A percentile compares a stretch with the other conserved stretches of the same genome.
These are phyloP conservation scores for Speleostelium caveatum DNA, from an alignment of 78 protist genomes.

Conservation along the genomic window DNA sequence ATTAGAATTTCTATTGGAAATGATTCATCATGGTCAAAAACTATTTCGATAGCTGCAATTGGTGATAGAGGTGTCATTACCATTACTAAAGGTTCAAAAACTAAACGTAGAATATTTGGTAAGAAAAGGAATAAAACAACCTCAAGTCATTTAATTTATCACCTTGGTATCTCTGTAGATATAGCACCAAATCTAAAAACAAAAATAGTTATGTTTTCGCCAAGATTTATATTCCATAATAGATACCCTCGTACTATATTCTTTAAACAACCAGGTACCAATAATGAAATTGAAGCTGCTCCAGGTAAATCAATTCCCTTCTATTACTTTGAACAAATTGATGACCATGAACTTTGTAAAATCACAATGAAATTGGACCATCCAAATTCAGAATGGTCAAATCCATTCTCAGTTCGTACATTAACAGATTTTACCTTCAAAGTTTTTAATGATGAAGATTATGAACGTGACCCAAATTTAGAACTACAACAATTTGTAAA, in stretches of 20 bases:
- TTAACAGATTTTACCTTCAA: slow-evolving; percentile 32
- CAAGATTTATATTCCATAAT: slow-evolving; percentile 45
- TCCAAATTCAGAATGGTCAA: slow-evolving; percentile 25
- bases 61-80: slow-evolving; percentile 37
- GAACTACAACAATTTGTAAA: slow-evolving; percentile 1
- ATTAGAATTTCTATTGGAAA: slow-evolving; percentile 32
- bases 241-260: slow-evolving; percentile 5
- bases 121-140: background rate
- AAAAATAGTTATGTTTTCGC: slow-evolving; percentile 37
- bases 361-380: slow-evolving; percentile 19
- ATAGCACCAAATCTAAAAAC: slow-evolving; percentile 57
- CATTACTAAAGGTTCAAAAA: background rate
- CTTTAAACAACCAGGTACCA: slow-evolving; percentile 19
- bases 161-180: slow-evolving; percentile 37
- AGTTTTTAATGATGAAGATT: background rate
- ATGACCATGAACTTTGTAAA: background rate
- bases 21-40: slow-evolving; percentile 39
- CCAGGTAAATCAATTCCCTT: slow-evolving; percentile 15
- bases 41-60: slow-evolving; percentile 51
- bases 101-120: background rate
- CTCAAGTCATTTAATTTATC: background rate
- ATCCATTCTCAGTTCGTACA: slow-evolving; percentile 28
- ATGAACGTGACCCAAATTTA: background rate
- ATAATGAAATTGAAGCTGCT: slow-evolving; percentile 7
- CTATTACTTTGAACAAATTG: slow-evolving; percentile 12